Evolutionary conservation across 305 asterid genomes (phyloP).

Genomic region (Fraxinus platypoda): DNA sequence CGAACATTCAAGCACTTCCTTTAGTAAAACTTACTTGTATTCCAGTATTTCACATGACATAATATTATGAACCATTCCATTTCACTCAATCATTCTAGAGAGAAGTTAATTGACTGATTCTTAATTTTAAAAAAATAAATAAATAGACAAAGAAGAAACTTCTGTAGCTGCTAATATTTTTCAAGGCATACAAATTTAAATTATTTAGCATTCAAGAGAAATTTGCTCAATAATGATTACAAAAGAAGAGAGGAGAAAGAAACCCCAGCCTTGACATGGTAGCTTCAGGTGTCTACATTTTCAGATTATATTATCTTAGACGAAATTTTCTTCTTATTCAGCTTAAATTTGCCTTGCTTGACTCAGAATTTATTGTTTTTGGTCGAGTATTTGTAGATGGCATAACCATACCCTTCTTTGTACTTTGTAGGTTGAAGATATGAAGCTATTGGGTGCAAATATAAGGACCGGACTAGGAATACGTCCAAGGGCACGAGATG

Average conservation of each 20-base stretch:
- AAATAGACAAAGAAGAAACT: neutral
- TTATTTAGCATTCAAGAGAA: neutral
- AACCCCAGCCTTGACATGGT: neutral
- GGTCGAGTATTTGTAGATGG: neutral
- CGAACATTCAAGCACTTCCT: neutral
- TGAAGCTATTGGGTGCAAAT: constrained; percentile 54
- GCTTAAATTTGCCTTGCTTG: neutral
- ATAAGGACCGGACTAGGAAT: constrained; percentile 53
- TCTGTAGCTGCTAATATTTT: neutral
- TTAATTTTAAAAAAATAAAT: neutral
- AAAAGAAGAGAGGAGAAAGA: neutral
- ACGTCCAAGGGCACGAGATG: constrained; percentile 40
- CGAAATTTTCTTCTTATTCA: neutral
- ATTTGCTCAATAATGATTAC: neutral
- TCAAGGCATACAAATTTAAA: neutral
- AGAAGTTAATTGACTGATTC: neutral
- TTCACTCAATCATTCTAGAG: neutral
- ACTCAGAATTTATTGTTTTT: neutral
- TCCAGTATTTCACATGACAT: neutral
- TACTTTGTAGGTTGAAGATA: constrained; percentile 56
- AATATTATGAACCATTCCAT: neutral
- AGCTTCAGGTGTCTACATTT: neutral
- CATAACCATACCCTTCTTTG: neutral
- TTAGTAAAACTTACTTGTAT: neutral
- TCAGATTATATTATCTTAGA: neutral